Conservation (phyloP, 2,329 filamentous ascomycete species). For the Cryphonectria naterciae region DNA sequence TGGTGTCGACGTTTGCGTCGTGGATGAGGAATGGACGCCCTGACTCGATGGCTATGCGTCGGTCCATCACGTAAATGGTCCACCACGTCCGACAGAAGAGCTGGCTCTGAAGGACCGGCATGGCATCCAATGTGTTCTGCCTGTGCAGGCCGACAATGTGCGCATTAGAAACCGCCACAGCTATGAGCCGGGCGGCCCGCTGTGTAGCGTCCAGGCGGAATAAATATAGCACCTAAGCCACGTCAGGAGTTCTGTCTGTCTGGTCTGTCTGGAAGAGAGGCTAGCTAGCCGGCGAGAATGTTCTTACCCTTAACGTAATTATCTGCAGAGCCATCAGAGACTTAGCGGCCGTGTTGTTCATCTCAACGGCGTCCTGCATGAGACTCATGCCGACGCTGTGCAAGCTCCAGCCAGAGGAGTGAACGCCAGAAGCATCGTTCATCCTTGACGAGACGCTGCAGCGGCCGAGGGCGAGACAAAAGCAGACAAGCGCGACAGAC, state of each 20-base stretch:
- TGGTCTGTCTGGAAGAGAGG: too few relatives aligned
- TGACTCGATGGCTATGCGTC: conserved; percentile 24
- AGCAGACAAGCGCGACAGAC: conserved; percentile 24
- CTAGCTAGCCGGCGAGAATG: neutral
- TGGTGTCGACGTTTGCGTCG: conserved; percentile 16
- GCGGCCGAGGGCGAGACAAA: conserved; percentile 25
- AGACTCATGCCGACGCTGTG: conserved; percentile 26
- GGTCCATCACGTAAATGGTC: conserved; percentile 24
- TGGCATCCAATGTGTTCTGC: conserved; percentile 15
- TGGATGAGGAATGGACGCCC: conserved; percentile 24
- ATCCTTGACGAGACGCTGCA: conserved; percentile 26
- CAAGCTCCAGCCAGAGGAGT: conserved; percentile 25
- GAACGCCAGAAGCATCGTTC: conserved; percentile 22
- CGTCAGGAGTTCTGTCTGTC: neutral
- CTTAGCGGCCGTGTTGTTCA: conserved; percentile 22
- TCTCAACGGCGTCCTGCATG: conserved; percentile 17
- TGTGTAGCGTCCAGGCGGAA: conserved; percentile 26
- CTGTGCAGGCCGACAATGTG: conserved; percentile 26
- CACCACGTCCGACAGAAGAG: conserved; percentile 23
- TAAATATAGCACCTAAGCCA: neutral
- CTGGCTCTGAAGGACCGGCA: conserved; percentile 18
- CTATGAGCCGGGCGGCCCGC: conserved; percentile 20
- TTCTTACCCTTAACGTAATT: conserved; percentile 15
- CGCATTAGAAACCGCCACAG: conserved; percentile 25
- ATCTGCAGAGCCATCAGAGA: conserved; percentile 23